These are phyloP conservation scores for Podaxis rugospora DNA, from an alignment of 768 basidiomycete species.

Conservation along the genomic window DNA sequence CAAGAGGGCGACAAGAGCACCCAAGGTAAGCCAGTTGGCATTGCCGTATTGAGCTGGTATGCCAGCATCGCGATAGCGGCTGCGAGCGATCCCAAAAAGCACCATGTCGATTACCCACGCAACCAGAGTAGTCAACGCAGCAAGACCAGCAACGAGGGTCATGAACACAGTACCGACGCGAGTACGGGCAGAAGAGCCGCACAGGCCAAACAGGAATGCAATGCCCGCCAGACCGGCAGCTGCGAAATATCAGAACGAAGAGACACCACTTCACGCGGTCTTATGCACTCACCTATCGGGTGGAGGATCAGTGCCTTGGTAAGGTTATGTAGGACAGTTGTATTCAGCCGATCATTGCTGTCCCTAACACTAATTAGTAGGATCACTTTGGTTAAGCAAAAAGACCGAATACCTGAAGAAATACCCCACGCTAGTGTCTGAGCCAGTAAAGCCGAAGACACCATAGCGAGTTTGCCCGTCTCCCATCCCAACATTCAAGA, in stretches of 20 bases:
- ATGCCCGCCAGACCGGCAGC: slow-evolving; percentile 64
- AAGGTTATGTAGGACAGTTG: slow-evolving; percentile 57
- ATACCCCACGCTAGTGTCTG: slow-evolving; percentile 54
- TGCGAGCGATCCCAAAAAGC: slow-evolving; percentile 68
- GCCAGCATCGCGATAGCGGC: slow-evolving; percentile 47
- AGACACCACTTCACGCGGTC: background rate
- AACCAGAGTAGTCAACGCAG: slow-evolving; percentile 61
- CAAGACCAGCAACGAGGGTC: slow-evolving; percentile 63
- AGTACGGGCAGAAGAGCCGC: slow-evolving; percentile 52
- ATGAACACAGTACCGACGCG: slow-evolving; percentile 75
- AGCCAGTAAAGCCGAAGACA: slow-evolving; percentile 74
- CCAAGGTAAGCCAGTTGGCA: slow-evolving; percentile 80
- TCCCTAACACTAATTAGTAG: background rate
- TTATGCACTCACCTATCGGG: slow-evolving; percentile 56
- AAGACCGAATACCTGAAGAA: slow-evolving; percentile 36
- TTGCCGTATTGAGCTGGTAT: slow-evolving; percentile 62
- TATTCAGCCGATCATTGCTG: slow-evolving; percentile 45
- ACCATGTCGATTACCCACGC: slow-evolving; percentile 77
- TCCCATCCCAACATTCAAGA: slow-evolving; percentile 49
- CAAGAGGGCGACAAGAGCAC: slow-evolving; percentile 62
- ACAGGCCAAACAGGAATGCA: slow-evolving; percentile 64
- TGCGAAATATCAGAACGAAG: slow-evolving; percentile 17
- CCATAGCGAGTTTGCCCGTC: slow-evolving; percentile 50
- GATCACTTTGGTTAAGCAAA: background rate
- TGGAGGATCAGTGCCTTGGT: slow-evolving; percentile 74